Evolutionary conservation across 352 stramenopile species (phyloP).

Genomic region (Phytophthora vignae): DNA sequence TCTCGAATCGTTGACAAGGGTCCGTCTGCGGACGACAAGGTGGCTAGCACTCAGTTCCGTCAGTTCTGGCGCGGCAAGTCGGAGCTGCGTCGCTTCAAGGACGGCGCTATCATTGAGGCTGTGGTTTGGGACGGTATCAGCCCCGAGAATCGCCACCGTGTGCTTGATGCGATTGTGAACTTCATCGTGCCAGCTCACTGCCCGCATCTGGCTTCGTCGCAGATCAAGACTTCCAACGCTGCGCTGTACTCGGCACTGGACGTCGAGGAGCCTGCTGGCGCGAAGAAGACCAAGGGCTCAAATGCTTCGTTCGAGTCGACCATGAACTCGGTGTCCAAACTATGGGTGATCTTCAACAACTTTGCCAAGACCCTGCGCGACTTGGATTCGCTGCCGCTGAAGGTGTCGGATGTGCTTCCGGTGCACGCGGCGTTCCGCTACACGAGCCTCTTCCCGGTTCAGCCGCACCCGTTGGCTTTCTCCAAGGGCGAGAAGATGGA

Average conservation of each 20-base stretch:
- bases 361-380: slow-evolving; percentile 81
- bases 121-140: slow-evolving; percentile 89
- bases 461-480: slow-evolving; percentile 88
- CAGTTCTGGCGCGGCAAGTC: slow-evolving; percentile 90
- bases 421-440: slow-evolving; percentile 87
- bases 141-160: slow-evolving; percentile 70
- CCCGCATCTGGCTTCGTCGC: slow-evolving; percentile 50
- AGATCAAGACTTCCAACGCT: slow-evolving; percentile 83
- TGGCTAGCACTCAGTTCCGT: slow-evolving; percentile 75
- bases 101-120: slow-evolving; percentile 90
- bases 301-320: slow-evolving; percentile 73
- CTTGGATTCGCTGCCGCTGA: slow-evolving; percentile 85
- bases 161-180: slow-evolving; percentile 81
- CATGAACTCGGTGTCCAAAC: slow-evolving; percentile 78
- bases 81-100: slow-evolving; percentile 91
- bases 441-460: slow-evolving; percentile 85
- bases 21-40: slow-evolving; percentile 84
- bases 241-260: slow-evolving; percentile 76
- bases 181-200: slow-evolving; percentile 79
- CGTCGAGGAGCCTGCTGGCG: slow-evolving; percentile 53
- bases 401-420: slow-evolving; percentile 83
- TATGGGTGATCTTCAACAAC: slow-evolving; percentile 84
- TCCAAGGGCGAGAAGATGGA: slow-evolving; percentile 74
- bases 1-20: slow-evolving; percentile 91
- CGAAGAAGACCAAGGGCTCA: slow-evolving; percentile 45